Base-by-base conservation (phyloP, 2,329 filamentous ascomycete genomes). In the Elsinoe fawcettii region DNA sequence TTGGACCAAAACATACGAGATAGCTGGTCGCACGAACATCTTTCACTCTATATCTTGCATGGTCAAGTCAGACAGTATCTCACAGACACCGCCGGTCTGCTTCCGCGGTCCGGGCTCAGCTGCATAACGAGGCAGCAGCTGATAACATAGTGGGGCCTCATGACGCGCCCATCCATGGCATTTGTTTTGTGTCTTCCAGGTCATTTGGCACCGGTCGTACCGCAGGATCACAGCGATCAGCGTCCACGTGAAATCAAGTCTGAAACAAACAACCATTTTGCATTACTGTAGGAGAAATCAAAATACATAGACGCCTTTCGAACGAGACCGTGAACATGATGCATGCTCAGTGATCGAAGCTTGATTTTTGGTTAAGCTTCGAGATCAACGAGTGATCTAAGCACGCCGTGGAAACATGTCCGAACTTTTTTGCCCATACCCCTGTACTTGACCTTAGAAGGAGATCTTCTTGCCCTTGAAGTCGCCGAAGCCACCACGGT, bases 391-490 rank as follows among this genome's bases (percentile, higher is more conserved):
- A 39, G 49, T 37, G 49, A 53, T 53, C 49, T 32, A 39, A 53
- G 49, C 49, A 37, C 22, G 14, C 32, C 30, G n/a, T 6, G 25
- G n/a, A 30, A 16, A 54, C 53, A 47, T 56, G 32, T 39, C 41
- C 22, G 27, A 56, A 34, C 23, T 27, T 43, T 55, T 25, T 16
- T 30, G 8, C 6, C 23, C 23, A n/a, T 16, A 8, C 30, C n/a
- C 25, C 49, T 20, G 16, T 34, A 34, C 27, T 53, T 36, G 30
- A 49, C 22, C 3, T 54, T 65, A 62, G 71, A 89, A 89, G 63
- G 83, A 87, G 70, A 83, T 84, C 84, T 91, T 93, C 77, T 83
- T 86, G 74, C 89, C 90, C 73, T 83, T 77, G 78, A 87, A 89
- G 69, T 85, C 80, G 60, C 82, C 78, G 66, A 84, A 81, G 66